phyloP scores from a whole-genome alignment of 2,329 filamentous ascomycete genomes.

The Eutypella sp. region DNA sequence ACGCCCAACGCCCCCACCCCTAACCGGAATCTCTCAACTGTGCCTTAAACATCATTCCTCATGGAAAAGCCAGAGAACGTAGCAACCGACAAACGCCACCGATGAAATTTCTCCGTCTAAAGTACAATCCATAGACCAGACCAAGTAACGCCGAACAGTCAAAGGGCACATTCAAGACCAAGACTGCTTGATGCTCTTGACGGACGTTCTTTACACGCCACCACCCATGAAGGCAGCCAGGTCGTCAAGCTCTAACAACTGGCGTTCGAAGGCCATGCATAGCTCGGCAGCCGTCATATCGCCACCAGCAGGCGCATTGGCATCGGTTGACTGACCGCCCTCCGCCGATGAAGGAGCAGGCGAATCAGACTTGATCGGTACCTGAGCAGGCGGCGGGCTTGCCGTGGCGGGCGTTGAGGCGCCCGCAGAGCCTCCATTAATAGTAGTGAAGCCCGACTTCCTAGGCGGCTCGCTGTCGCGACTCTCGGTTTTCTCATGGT shows the following conservation, averaged over 20 bases:
- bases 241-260: constrained; percentile 56
- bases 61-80: too few species aligned
- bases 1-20: too few species aligned
- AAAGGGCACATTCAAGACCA: too few species aligned
- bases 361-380: constrained; percentile 34
- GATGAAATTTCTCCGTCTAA: too few species aligned
- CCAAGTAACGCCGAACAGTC: too few species aligned
- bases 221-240: constrained; percentile 60
- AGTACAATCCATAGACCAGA: too few species aligned
- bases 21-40: too few species aligned
- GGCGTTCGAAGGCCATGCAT: constrained; percentile 54
- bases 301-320: constrained; percentile 20
- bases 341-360: constrained; percentile 24
- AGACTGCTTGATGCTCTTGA: too few species aligned
- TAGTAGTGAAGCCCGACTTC: constrained; percentile 52
- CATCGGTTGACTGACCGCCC: constrained; percentile 16
- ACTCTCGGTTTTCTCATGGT: constrained; percentile 31
- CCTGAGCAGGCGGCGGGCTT: constrained; percentile 35
- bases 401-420: constrained; percentile 42
- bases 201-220: constrained; percentile 40
- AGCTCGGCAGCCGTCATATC: constrained; percentile 58
- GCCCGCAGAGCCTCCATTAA: constrained; percentile 51
- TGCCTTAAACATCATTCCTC: too few species aligned
- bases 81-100: too few species aligned
- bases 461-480: constrained; percentile 53